Conservation (phyloP, 257 asterid species). For the Forsythia viridissima region DNA sequence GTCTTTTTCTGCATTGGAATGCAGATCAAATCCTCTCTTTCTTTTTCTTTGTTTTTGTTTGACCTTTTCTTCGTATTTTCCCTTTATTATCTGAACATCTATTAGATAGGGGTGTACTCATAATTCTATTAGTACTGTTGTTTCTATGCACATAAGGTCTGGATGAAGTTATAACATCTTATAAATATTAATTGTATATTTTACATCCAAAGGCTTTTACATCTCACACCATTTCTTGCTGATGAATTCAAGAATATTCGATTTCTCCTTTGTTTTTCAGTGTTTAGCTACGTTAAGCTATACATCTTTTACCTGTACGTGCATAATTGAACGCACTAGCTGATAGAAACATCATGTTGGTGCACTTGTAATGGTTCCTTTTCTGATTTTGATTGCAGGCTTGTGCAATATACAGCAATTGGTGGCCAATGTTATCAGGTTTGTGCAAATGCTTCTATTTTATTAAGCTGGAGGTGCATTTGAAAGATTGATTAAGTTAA, state of each 20-base stretch:
- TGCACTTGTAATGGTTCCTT: conserved; percentile 11
- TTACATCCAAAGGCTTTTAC: neutral
- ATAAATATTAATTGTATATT: neutral
- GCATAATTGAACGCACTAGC: no score
- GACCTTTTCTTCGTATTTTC: no score
- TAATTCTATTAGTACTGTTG: no score
- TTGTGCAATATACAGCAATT: conserved; percentile 85
- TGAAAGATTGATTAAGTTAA: neutral
- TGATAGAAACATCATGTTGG: no score
- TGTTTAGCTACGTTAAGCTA: no score
- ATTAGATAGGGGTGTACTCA: no score
- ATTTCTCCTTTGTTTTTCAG: neutral
- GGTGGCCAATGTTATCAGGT: conserved; percentile 99
- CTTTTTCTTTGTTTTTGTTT: no score
- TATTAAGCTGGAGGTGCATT: neutral
- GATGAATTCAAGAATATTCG: no score
- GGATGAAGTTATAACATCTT: neutral
- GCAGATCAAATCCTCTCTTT: no score
- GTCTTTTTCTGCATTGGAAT: no score
- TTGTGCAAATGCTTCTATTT: conserved; percentile 17
- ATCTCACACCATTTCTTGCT: neutral
- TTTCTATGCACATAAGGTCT: neutral
- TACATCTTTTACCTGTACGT: no score
- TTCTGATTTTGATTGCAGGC: conserved; percentile 57
- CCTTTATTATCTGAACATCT: no score